Evolutionary conservation across 2,329 filamentous ascomycete genomes (phyloP).

Genomic region (Calonectria pseudoreteaudii): DNA sequence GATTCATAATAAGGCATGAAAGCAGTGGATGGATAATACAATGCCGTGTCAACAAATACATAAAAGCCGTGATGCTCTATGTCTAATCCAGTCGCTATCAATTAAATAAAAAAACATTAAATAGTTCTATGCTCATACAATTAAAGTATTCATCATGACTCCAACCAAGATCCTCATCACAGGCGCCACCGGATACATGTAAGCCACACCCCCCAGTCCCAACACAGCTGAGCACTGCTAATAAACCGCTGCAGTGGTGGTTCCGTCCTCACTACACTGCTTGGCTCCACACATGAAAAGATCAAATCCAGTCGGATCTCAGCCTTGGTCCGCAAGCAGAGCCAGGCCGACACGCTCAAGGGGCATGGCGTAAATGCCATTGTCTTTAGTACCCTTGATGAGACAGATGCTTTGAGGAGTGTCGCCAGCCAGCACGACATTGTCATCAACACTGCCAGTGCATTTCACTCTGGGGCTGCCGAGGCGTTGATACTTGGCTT

Average conservation of each 20-base stretch:
- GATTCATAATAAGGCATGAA: background rate
- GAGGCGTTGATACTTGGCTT: constrained; percentile 57
- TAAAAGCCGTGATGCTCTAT: background rate
- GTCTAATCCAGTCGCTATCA: background rate
- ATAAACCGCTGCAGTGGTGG: constrained; percentile 36
- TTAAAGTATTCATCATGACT: constrained; percentile 19
- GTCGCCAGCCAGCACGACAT: constrained; percentile 46
- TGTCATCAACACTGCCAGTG: constrained; percentile 57
- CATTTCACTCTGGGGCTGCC: constrained; percentile 52
- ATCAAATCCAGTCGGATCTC: constrained; percentile 36
- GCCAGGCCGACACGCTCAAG: constrained; percentile 39
- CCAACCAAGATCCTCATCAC: constrained; percentile 39
- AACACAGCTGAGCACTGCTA: background rate
- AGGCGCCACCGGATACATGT: constrained; percentile 45
- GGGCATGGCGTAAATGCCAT: constrained; percentile 36
- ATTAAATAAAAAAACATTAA: background rate
- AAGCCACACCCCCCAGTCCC: background rate
- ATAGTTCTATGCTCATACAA: background rate
- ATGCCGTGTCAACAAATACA: background rate
- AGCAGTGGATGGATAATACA: background rate
- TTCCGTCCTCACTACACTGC: constrained; percentile 37
- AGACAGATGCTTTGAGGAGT: constrained; percentile 33
- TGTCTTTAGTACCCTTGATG: constrained; percentile 40
- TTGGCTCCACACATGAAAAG: constrained; percentile 31
- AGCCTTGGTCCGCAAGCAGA: constrained; percentile 42